Evolutionary conservation across 352 stramenopile species (phyloP).

Genomic region (Phytopythium ostracodes): DNA sequence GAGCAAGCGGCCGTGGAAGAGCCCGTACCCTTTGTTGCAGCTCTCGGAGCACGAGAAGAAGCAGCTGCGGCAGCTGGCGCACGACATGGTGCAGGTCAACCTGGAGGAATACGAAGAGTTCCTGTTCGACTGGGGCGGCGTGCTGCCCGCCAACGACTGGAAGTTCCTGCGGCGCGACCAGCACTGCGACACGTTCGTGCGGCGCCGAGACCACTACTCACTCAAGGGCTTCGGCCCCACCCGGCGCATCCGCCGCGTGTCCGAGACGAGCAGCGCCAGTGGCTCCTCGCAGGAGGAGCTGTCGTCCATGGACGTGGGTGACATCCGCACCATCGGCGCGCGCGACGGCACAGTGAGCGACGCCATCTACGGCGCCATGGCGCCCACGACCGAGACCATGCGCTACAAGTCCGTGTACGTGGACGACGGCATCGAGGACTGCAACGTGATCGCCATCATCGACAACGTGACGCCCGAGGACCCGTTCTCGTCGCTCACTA

Average conservation of each 20-base stretch:
- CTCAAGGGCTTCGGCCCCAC: conserved; percentile 8
- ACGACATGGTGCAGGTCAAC: conserved; percentile 16
- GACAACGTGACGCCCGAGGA: conserved; percentile 8
- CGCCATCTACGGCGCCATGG: conserved; percentile 12
- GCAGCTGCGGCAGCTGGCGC: conserved; percentile 19
- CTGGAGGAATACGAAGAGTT: conserved; percentile 19
- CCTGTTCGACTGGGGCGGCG: conserved; percentile 6
- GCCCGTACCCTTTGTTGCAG: conserved; percentile 9
- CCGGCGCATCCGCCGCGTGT: conserved; percentile 4
- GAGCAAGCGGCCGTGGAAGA: conserved; percentile 19
- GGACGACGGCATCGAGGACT: conserved; percentile 12
- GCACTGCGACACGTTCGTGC: conserved; percentile 10
- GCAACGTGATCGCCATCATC: conserved; percentile 10
- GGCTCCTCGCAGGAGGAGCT: conserved; percentile 9
- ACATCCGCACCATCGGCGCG: conserved; percentile 12
- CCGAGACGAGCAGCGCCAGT: conserved; percentile 7
- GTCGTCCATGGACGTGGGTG: conserved; percentile 6
- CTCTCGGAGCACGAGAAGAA: conserved; percentile 9
- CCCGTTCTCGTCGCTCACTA: conserved; percentile 12
- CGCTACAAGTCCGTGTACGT: conserved; percentile 9
- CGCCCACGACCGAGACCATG: conserved; percentile 9
- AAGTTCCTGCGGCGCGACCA: conserved; percentile 10
- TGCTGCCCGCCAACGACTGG: conserved; percentile 6
- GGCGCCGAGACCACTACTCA: conserved; percentile 9
- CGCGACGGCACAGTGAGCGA: conserved; percentile 22